Conservation (phyloP, 179 eudicot genomes). For the Camellia oleifera region DNA sequence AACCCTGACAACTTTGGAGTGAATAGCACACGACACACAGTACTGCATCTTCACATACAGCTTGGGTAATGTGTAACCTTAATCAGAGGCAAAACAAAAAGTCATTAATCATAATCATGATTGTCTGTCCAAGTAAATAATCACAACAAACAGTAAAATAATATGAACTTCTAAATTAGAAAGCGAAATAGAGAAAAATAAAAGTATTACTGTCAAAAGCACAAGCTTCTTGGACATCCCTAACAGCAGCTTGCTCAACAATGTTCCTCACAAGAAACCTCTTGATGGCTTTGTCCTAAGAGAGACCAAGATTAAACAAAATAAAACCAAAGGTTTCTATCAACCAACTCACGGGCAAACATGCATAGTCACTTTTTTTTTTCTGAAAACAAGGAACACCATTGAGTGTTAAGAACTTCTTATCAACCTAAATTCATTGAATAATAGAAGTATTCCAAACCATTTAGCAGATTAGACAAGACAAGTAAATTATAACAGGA, state of each 20-base stretch:
- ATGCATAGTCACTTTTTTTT: too few relatives aligned
- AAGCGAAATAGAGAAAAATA: too few relatives aligned
- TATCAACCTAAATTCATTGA: too few relatives aligned
- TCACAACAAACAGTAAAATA: neutral
- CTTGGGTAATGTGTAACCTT: conserved; percentile 81
- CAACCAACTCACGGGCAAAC: neutral
- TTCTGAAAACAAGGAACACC: too few relatives aligned
- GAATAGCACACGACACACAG: conserved; percentile 91
- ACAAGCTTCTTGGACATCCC: conserved; percentile 84
- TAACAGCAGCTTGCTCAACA: conserved; percentile 83
- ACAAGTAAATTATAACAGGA: too few relatives aligned
- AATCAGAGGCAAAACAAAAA: conserved; percentile 5
- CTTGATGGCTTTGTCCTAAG: conserved; percentile 82
- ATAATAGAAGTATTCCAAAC: too few relatives aligned
- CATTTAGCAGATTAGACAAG: too few relatives aligned
- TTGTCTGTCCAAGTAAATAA: conserved; percentile 4
- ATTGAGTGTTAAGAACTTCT: too few relatives aligned
- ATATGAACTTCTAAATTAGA: neutral
- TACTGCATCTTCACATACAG: conserved; percentile 81
- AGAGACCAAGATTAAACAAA: neutral
- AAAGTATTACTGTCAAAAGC: conserved; percentile 48
- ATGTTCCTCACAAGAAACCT: conserved; percentile 87
- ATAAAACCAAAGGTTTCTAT: too few relatives aligned
- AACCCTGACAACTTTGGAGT: conserved; percentile 85
- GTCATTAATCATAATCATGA: neutral